These are phyloP conservation scores for Euphorbia lathyris DNA, from an alignment of 345 rosid species.

Conservation along the genomic window DNA sequence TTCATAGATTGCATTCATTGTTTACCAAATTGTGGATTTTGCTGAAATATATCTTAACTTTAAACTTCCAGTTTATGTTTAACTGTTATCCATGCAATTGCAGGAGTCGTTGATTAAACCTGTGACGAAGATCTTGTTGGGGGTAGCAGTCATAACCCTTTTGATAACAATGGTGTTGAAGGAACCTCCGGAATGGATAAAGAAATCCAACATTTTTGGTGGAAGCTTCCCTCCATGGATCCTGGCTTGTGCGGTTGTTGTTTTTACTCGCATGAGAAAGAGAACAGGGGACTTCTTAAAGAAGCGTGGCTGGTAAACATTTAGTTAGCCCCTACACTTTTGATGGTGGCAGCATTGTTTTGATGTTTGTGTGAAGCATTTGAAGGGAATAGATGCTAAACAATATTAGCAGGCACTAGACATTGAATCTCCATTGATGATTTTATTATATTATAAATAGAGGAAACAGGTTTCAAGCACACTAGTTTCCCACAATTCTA, in stretches of 20 bases:
- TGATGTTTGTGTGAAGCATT: not conserved
- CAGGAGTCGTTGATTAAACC: slow-evolving; percentile 89
- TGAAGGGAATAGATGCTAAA: slow-evolving; percentile 2
- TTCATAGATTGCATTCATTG: not conserved
- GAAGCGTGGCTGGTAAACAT: slow-evolving; percentile 39
- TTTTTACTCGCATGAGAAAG: slow-evolving; percentile 91
- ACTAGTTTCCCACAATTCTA: not conserved
- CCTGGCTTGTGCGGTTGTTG: slow-evolving; percentile 78
- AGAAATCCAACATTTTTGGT: slow-evolving; percentile 37
- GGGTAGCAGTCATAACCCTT: slow-evolving; percentile 49
- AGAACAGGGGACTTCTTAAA: slow-evolving; percentile 66
- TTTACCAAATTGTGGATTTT: not conserved
- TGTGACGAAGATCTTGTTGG: slow-evolving; percentile 70
- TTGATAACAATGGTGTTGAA: slow-evolving; percentile 49
- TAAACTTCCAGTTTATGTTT: not conserved
- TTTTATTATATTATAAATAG: not conserved
- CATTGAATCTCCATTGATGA: not conserved
- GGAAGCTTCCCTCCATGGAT: slow-evolving; percentile 86
- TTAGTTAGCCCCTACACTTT: not conserved
- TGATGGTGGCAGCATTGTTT: not conserved
- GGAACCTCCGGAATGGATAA: slow-evolving; percentile 70
- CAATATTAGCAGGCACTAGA: not conserved
- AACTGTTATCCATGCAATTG: slow-evolving; percentile 19
- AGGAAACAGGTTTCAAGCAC: not conserved
- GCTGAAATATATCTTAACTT: not conserved